phyloP scores from a whole-genome alignment of 225 moss, liverwort and hornwort species.

The Thuidium tamariscinum region DNA sequence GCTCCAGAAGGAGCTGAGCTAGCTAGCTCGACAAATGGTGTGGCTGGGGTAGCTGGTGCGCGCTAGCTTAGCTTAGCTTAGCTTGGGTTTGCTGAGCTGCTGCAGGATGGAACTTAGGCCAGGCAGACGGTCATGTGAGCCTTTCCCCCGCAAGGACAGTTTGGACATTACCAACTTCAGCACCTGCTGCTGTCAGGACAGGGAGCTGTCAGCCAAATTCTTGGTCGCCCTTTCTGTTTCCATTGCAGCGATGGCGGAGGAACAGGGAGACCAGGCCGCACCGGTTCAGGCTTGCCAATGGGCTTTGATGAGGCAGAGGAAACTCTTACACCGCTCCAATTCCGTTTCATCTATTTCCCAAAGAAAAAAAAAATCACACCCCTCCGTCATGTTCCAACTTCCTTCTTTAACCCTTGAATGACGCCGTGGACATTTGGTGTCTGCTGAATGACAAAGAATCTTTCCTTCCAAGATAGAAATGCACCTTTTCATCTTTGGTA shows the following conservation, averaged over 20 bases:
- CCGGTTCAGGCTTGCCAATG: not conserved
- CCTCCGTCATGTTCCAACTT: not conserved
- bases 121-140: constrained; percentile 17
- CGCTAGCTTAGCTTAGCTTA: no score
- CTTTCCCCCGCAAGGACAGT: not conserved
- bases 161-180: constrained; percentile 15
- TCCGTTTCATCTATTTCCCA: no score
- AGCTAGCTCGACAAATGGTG: not conserved
- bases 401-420: no score
- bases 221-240: not conserved
- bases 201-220: constrained; percentile 17
- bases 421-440: no score
- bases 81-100: no score
- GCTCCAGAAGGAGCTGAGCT: no score
- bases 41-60: not conserved
- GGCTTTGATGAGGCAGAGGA: not conserved
- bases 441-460: no score
- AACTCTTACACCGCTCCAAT: no score
- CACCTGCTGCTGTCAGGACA: constrained; percentile 5
- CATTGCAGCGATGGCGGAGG: not conserved
- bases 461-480: no score
- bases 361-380: no score
- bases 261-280: not conserved
- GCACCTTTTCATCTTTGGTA: no score
- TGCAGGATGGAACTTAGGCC: not conserved